Base-by-base conservation (phyloP, 2,329 filamentous ascomycete species). In the Ustilaginoidea virens region DNA sequence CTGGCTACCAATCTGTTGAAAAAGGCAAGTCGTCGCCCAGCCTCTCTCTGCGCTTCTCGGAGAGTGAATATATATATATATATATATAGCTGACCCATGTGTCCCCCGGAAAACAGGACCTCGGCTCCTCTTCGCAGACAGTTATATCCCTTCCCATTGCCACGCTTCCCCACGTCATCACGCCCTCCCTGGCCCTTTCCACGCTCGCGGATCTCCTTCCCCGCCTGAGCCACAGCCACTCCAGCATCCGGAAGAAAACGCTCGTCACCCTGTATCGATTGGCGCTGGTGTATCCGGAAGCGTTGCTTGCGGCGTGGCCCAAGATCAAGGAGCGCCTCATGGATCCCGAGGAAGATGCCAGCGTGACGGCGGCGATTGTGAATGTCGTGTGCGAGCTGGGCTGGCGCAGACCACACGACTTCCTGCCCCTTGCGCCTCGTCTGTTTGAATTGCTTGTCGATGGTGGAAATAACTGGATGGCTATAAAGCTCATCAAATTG, bases 401-500 rank as follows among this genome's bases (percentile, higher is more conserved):
- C 5, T 94, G 87, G 82, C 72, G 90, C 41, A 69, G 90, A 40
- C 90, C 90, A 4, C 78, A 87, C 40, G 90, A 98, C 52, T 96
- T 96, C 43, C 61, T 98, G 17, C 82, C 90, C 10, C 63, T 98
- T 17, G 90, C 90, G 1, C 90, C 90, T 7, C 69, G 90, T 33
- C 56, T 98, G 16, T 98, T 96, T 44, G 86, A 94, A 47, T 65
- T 98, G 12, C 61, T 98, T 16, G 86, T 94, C 9, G 80, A 92
- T 35, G 78, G 85, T 32, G 80, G 80, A 21, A 96, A 98, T 54
- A 98, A 98, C 53, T 98, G 90, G 90, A 96, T 98, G 87, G 86
- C 86, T 34, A 98, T 98, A 49, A 98, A 98, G 52, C 72, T 98
- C 37, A 96, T 98, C 51, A 98, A 98, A 56, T 67, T 98, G 37